Evolutionary conservation across 306 rosid species (phyloP).

Genomic region (Oemleria cerasiformis): DNA sequence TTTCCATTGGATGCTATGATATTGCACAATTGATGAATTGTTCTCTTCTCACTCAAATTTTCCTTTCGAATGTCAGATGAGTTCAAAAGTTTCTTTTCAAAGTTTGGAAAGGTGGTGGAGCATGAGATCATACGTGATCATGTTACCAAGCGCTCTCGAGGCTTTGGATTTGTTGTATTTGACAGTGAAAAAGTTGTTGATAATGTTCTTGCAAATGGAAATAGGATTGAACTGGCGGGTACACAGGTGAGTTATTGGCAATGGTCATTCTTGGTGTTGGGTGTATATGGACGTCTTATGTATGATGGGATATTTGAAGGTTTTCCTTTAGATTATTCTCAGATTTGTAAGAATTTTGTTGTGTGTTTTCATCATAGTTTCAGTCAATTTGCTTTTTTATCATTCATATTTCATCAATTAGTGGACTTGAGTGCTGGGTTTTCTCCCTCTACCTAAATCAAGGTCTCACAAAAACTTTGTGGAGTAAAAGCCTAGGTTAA

Average conservation of each 20-base stretch:
- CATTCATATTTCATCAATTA: background rate
- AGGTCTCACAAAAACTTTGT: conserved; percentile 28
- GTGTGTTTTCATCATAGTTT: background rate
- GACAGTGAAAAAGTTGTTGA: conserved; percentile 73
- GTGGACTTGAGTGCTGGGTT: conserved; percentile 41
- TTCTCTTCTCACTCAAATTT: background rate
- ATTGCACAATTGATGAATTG: background rate
- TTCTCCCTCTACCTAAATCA: conserved; percentile 22
- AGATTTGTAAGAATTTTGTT: background rate
- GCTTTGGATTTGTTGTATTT: conserved; percentile 78
- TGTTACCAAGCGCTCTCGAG: conserved; percentile 67
- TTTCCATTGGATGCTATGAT: background rate
- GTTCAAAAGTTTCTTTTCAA: conserved; percentile 56
- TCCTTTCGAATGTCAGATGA: conserved; percentile 31
- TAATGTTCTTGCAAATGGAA: conserved; percentile 63
- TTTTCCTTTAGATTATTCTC: background rate
- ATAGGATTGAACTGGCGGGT: conserved; percentile 80
- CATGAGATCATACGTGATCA: conserved; percentile 79
- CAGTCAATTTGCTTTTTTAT: too few species aligned
- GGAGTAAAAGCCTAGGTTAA: conserved; percentile 61
- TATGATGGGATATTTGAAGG: conserved; percentile 13
- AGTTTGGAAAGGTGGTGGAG: conserved; percentile 64
- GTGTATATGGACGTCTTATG: conserved; percentile 15
- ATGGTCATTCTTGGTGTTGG: conserved; percentile 16
- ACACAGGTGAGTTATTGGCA: conserved; percentile 59